phyloP scores from a whole-genome alignment of 202 grass and related monocot species.

The Digitaria exilis region DNA sequence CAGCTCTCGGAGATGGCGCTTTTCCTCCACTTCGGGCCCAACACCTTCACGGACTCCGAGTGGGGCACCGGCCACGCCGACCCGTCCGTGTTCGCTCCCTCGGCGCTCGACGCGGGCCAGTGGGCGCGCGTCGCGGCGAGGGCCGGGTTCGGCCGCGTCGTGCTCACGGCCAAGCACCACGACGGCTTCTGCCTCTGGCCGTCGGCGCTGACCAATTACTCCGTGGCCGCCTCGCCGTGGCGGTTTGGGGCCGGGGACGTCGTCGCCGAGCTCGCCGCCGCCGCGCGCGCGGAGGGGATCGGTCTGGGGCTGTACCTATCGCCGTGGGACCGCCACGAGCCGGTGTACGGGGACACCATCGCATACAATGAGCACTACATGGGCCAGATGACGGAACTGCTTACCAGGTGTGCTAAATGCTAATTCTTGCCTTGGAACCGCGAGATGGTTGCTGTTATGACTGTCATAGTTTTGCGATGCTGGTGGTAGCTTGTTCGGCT shows the following conservation, averaged over 20 bases:
- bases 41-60: constrained; percentile 98
- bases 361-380: constrained; percentile 89
- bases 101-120: constrained; percentile 73
- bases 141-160: constrained; percentile 69
- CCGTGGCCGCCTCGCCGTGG: constrained; percentile 80
- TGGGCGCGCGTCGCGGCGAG: constrained; percentile 71
- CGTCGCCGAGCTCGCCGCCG: constrained; percentile 61
- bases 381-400: constrained; percentile 86
- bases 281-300: constrained; percentile 55
- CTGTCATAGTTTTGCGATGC: neutral
- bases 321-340: constrained; percentile 93
- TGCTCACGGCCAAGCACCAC: constrained; percentile 93
- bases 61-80: constrained; percentile 74
- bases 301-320: constrained; percentile 85
- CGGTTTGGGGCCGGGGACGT: constrained; percentile 66
- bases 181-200: constrained; percentile 99
- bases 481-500: neutral
- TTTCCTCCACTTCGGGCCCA: constrained; percentile 95
- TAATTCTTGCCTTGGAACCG: constrained; percentile 11
- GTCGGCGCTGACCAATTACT: constrained; percentile 83
- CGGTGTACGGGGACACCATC: constrained; percentile 67
- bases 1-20: constrained; percentile 92
- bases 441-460: neutral
- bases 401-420: constrained; percentile 75
- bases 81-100: constrained; percentile 71